Base-by-base conservation (phyloP, 2,329 filamentous ascomycete genomes). In the Claviceps sp. region DNA sequence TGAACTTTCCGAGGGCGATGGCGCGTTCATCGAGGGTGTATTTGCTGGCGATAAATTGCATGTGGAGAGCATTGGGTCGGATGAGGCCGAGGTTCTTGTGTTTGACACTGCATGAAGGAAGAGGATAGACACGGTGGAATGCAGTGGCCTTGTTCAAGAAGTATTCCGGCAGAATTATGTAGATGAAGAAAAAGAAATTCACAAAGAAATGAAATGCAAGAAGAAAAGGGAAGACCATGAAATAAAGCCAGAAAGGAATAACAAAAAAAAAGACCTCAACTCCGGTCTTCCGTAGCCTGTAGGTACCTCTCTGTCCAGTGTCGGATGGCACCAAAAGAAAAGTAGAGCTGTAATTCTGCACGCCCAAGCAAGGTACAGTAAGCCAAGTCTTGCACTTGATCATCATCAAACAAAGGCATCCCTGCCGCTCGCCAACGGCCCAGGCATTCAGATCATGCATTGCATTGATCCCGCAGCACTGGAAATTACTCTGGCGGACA, bases 1-100 rank as follows among this genome's bases (percentile, higher is more conserved):
- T 0, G 68, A 70, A 57, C 65, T 94, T 18, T 72, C 70, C 1
- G 89, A 94, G 67, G 89, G 89, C 0, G 89, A 95, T 67, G 88
- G 87, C 16, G 87, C 85, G 1, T 93, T 87, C 66, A 70, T 94
- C 6, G 81, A 83, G 6, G 67, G 68, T 14, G 75, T 87, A 11
- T 78, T 76, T 59, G 77, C 75, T 9, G 84, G 82, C 0, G 84
- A 87, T 63, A 76, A 75, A 59, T 66, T 87, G 40, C 67, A 66
- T 2, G 73, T 87, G 37, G 82, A 87, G 67, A 86, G 79, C 60
- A 72, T 87, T 38, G 84, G 84, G 2, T 79, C 81, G 52, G 82
- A 63, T 0, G 82, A 86, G 58, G 83, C 83, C 0, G 84, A 87
- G 67, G 79, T 86, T n/a, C 66, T 86, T 49, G 71, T 86, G 40